Conservation (phyloP, 148 eudicot species). For the Polygonum aviculare region DNA sequence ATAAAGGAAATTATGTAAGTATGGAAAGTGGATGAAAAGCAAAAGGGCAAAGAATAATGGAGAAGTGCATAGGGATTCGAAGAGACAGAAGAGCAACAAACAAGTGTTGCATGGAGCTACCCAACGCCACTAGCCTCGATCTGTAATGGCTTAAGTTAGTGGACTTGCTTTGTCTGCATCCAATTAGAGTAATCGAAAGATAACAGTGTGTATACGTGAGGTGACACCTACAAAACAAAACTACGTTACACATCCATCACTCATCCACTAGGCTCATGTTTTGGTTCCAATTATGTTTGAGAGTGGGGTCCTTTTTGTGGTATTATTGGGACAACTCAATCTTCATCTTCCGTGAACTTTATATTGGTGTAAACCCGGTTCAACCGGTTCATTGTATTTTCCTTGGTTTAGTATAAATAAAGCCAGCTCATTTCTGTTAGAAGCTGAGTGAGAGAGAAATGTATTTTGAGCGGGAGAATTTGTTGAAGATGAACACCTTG, state of each 20-base stretch:
- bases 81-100: background rate
- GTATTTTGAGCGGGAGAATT: too few species aligned
- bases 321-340: background rate
- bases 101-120: background rate
- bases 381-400: too few species aligned
- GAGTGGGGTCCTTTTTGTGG: background rate
- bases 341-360: background rate
- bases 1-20: background rate
- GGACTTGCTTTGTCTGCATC: background rate
- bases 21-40: background rate
- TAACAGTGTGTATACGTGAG: background rate
- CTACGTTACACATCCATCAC: background rate
- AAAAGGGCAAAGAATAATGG: background rate
- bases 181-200: background rate
- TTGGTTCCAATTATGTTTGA: background rate
- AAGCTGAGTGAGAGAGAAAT: too few species aligned
- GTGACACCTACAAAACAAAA: background rate
- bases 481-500: too few species aligned
- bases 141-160: background rate
- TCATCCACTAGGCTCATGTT: background rate
- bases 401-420: too few species aligned
- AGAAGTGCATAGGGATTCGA: background rate
- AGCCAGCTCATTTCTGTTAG: too few species aligned
- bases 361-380: too few species aligned
- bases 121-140: background rate